Conservation (phyloP, 2,329 filamentous ascomycete species). For the Seiridium unicorne region DNA sequence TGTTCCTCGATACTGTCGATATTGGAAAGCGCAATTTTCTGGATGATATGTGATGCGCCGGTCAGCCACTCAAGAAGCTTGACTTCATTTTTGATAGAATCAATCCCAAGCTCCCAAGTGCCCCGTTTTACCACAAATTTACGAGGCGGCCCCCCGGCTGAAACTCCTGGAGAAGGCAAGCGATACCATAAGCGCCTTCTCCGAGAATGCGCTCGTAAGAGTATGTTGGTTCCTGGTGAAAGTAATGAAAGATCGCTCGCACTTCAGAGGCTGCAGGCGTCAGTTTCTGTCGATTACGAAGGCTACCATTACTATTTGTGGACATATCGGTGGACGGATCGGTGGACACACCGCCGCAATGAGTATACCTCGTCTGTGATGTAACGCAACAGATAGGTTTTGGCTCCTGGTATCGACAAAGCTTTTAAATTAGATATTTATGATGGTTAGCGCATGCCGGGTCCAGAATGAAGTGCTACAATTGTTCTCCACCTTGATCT, state of each 20-base stretch:
- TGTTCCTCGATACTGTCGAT: background rate
- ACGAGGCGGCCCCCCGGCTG: background rate
- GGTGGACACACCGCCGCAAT: too few relatives aligned
- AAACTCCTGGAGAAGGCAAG: background rate
- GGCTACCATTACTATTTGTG: too few relatives aligned
- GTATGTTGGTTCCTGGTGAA: background rate
- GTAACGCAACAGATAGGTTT: too few relatives aligned
- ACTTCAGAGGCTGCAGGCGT: too few relatives aligned
- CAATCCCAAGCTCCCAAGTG: background rate
- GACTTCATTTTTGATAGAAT: background rate
- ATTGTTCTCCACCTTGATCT: too few relatives aligned
- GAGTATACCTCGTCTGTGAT: too few relatives aligned
- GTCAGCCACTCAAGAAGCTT: background rate
- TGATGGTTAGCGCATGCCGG: too few relatives aligned
- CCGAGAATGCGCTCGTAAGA: background rate
- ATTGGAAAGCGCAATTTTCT: background rate
- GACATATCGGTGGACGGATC: too few relatives aligned
- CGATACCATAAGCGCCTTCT: background rate
- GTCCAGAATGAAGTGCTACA: too few relatives aligned
- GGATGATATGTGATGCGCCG: background rate
- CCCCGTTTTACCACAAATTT: background rate
- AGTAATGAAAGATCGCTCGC: background rate
- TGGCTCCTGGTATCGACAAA: too few relatives aligned
- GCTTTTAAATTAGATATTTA: too few relatives aligned
- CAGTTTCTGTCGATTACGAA: too few relatives aligned